phyloP scores from a whole-genome alignment of 1,284 basidiomycete genomes.

The Cryptococcus sp. region DNA sequence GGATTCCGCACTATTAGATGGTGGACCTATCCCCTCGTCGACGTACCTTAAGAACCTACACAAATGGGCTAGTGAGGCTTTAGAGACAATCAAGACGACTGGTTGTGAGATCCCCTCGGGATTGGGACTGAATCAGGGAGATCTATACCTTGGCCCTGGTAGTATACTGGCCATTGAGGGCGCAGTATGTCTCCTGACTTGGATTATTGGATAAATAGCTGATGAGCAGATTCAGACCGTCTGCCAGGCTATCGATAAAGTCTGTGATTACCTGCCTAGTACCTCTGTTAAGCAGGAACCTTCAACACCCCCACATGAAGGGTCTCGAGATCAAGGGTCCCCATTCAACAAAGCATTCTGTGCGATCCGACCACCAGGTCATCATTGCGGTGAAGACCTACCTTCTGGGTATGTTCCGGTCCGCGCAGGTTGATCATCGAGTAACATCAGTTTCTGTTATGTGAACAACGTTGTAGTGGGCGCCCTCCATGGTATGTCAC shows the following conservation, averaged over 20 bases:
- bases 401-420: conserved; percentile 66
- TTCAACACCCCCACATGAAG: conserved; percentile 18
- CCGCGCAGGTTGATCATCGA: background rate
- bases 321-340: background rate
- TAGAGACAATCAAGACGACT: conserved; percentile 60
- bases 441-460: conserved; percentile 67
- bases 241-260: conserved; percentile 74
- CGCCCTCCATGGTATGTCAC: conserved; percentile 71
- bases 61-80: conserved; percentile 62
- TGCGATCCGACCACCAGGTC: conserved; percentile 79
- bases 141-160: conserved; percentile 67
- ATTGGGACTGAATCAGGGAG: conserved; percentile 62
- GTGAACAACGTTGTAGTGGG: conserved; percentile 89
- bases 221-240: conserved; percentile 54
- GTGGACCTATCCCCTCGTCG: conserved; percentile 19
- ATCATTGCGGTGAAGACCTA: conserved; percentile 81
- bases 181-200: conserved; percentile 23
- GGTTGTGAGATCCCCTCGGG: conserved; percentile 74
- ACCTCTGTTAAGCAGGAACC: conserved; percentile 8
- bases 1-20: conserved; percentile 1
- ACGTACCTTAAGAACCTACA: conserved; percentile 39
- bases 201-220: conserved; percentile 48
- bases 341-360: conserved; percentile 63
- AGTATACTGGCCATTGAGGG: conserved; percentile 48
- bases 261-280: conserved; percentile 36